Base-by-base conservation (phyloP, 2,329 filamentous ascomycete genomes). In the Aspergillus sp. region DNA sequence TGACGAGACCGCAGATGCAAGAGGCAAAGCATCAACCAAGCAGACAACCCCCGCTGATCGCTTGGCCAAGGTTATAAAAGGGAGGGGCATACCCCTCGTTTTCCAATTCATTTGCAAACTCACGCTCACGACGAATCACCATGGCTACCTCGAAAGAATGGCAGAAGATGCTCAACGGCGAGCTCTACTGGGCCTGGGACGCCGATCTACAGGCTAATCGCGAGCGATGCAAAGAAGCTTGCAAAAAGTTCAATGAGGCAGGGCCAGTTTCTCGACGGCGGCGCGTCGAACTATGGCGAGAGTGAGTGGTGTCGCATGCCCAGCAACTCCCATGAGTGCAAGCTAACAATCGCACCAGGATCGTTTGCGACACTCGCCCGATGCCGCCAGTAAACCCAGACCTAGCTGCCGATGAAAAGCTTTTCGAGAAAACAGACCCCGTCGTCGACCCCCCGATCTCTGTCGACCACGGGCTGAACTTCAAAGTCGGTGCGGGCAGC, bases 381-480 rank as follows among this genome's bases (percentile, higher is more conserved):
- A 55, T 69, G 4, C 68, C 68, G 21, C 59, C 65, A n/a, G 45
- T 63, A 4, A 49, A 63, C 14, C 19, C 57, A 4, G 55, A 66
- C 37, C 54, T 65, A 1, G 61, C 63, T 51, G 59, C 62, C 53
- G 66, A 70, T 9, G 68, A 64, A 14, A 55, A 48, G 11, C 59
- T 66, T 1, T 68, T 70, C 15, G 56, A 65, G 5, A 63, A 63
- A 11, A 66, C 67, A 4, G 82, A 82, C 0, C 77, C 75, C 23
- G 82, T 82, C 61, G 81, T 89, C 37, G 86, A 89, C 64, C 82
- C 86, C 0, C 85, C 86, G 0, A 76, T 90, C 56, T 78, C 77
- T 40, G 78, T 88, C 35, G 87, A 89, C 68, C 89, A 89, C 58
- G 87, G 87, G 1, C 84, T 83, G 68, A 90, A 89, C 64, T 82